Base-by-base conservation (phyloP, 805 yeast genomes). In the Pichia ethanolica region DNA sequence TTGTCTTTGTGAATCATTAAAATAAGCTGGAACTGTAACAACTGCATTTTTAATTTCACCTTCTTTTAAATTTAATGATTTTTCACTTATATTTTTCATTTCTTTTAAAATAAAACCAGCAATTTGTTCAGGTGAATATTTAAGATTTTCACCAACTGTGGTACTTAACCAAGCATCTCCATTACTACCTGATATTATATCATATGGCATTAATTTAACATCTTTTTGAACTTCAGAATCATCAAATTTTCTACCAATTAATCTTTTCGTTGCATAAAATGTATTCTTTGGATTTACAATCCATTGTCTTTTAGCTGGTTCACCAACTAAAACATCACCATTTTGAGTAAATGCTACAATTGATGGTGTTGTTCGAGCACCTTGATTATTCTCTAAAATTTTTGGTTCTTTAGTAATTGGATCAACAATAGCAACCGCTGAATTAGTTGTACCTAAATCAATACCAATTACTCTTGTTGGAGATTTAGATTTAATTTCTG, bases 91-190 rank as follows among this genome's bases (percentile, higher is more conserved):
- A 71, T 83, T 90, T 80, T 89, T 90, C 97, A 89, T 89, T 76
- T 90, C 89, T 77, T 85, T 84, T 64, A 89, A 78, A 49, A 89
- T 77, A 65, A 89, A 87, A 49, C 97, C 96, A 64, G 97, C 97
- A 61, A 89, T 86, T 72, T 89, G 97, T 52, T 95, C 90, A 48
- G 97, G 97, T 45, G 97, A 89, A 77, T 89, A 90, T 56, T 75
- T 72, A 69, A 86, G 80, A 59, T 91, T 95, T 60, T 89, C 80
- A 1, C 59, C 60, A 10, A 55, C 53, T 54, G 95, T 89, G 4
- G 68, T 63, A 75, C 88, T 89, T 50, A 89, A 81, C 96, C 97
- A 89, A 51, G 97, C 97, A 67, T 90, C 97, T 58, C 97, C 97
- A 68, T 90, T 90, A 56, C 76, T 95, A 35, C 52, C 46, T 76